Evolutionary conservation across 805 yeast species (phyloP).

Genomic region (Suhomyces kilbournensis): DNA sequence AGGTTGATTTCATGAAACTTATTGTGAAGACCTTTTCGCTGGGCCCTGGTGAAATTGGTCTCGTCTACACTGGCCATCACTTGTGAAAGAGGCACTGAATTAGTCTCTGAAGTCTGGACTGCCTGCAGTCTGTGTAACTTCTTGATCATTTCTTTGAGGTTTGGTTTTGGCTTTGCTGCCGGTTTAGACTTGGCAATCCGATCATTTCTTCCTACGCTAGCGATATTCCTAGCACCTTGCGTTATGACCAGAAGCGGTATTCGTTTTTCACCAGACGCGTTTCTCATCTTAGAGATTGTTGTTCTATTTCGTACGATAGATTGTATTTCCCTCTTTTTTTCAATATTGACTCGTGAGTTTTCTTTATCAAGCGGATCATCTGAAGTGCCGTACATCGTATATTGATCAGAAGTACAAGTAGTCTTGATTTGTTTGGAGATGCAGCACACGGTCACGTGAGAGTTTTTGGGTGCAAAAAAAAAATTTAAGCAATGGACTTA

Average conservation of each 20-base stretch:
- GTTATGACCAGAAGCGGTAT: not conserved
- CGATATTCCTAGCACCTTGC: not conserved
- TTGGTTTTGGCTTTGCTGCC: not conserved
- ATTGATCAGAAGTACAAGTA: not conserved
- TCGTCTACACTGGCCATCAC: not conserved
- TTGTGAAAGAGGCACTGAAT: not conserved
- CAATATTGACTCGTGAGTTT: not conserved
- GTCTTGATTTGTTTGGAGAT: not conserved
- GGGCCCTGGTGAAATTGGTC: not conserved
- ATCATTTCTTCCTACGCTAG: not conserved
- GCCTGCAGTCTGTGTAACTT: not conserved
- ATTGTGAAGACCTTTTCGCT: not conserved
- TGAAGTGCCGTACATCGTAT: not conserved
- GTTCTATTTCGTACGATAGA: not conserved
- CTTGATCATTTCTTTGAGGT: not conserved
- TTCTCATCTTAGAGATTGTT: not conserved
- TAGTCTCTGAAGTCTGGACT: not conserved
- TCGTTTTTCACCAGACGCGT: not conserved
- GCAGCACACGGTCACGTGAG: not conserved
- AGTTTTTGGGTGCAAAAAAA: not conserved
- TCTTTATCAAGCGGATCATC: not conserved
- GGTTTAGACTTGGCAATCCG: not conserved
- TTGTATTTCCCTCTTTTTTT: not conserved
- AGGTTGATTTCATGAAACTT: conserved; percentile 3
- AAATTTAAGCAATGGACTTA: too few species aligned